Base-by-base conservation (phyloP, 768 basidiomycete species). In the Rhizopogon vulgaris region DNA sequence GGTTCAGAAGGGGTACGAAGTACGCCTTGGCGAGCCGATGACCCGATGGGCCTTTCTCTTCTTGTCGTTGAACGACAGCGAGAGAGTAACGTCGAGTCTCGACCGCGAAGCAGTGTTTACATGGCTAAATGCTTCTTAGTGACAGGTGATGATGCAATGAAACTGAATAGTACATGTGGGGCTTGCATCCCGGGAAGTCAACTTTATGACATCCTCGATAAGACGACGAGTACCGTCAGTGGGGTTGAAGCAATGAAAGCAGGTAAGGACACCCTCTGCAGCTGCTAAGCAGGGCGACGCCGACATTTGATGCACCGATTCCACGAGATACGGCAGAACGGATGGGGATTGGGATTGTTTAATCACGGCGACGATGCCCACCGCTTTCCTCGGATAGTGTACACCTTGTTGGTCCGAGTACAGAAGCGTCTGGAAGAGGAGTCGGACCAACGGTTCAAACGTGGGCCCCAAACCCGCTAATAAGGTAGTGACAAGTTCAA, bases 221-320 rank as follows among this genome's bases (percentile, higher is more conserved):
- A 85, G 80, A 41, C 72, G 73, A 1, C 80, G 0, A 69, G 53
- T 41, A 88, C 86, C 65, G 78, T 85, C 65, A 8, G 87, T n/a
- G n/a, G n/a, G 88, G 66, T 87, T 89, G 64, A 83, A 84, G 58
- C 78, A 83, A 54, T 87, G 86, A 48, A 91, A 70, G 54, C 83
- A 85, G 10, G 75, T 73, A 45, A 90, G 61, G 0, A 82, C 73
- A 30, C 79, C 74, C 65, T 91, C 87, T 3, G 81, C 78, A 15
- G 80, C 78, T 17, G 77, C 75, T 4, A 86, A 61, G 49, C 90
- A 77, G n/a, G n/a, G n/a, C n/a, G n/a, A n/a, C 27, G 73, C 67
- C 12, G 85, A 82, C 62, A 90, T 92, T 63, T 92, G 88, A 61
- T 78, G 79, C 30, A 52, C 59, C 51, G 81, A 62, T 38, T 79